phyloP scores from a whole-genome alignment of 345 rosid genomes.

The Eucalyptus erythrocorys region DNA sequence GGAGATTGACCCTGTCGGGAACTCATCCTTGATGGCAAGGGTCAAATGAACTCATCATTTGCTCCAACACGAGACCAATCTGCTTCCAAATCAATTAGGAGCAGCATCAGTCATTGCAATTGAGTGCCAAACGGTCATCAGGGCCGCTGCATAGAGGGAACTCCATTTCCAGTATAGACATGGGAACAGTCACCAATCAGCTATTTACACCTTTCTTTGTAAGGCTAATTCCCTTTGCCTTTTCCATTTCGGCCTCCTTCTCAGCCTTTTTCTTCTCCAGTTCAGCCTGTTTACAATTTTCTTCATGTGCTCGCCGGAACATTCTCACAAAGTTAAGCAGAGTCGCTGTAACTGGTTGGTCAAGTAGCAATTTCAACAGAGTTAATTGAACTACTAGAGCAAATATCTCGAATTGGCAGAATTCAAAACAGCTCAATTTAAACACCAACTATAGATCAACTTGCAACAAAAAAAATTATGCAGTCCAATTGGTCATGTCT shows the following conservation, averaged over 20 bases:
- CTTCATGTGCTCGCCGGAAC: constrained; percentile 94
- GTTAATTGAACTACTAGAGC: not conserved
- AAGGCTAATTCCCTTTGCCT: constrained; percentile 60
- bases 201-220: constrained; percentile 46
- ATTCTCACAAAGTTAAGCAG: constrained; percentile 74
- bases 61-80: not conserved
- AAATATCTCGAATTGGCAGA: not conserved
- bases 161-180: not conserved
- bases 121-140: not conserved
- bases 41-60: not conserved
- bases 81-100: not conserved
- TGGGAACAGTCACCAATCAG: constrained; percentile 8
- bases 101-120: not conserved
- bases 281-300: constrained; percentile 82
- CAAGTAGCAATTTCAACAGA: not conserved
- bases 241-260: constrained; percentile 92
- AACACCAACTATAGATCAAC: not conserved
- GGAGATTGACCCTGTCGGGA: not conserved
- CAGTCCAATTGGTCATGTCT: not conserved
- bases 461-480: not conserved
- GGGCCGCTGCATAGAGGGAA: constrained; percentile 1
- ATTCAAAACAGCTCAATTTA: not conserved
- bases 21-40: not conserved
- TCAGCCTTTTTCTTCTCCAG: constrained; percentile 84
- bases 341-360: constrained; percentile 70